Evolutionary conservation across 2,329 filamentous ascomycete genomes (phyloP), one percentile per base, ranked within the genome.

Genomic region (Dactylellina parvicollis): DNA sequence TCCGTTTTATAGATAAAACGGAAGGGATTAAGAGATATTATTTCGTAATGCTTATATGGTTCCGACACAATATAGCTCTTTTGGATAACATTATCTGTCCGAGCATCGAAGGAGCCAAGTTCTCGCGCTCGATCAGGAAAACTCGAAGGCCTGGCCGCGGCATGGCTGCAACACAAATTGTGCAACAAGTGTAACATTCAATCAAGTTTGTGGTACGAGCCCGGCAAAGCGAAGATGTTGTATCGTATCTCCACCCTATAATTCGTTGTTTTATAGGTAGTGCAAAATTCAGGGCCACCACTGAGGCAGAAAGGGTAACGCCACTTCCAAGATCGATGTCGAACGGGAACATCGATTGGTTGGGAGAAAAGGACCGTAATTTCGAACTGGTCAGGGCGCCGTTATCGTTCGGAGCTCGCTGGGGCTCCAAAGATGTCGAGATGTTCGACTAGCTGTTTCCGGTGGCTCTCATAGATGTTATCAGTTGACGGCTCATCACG

Each of bases 161-260:
- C 14, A 26, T 59, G 64, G 34, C n/a, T 34, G 18, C 62, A 71
- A 71, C 56, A 46, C 66, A 71, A 34, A 71, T 62, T 71, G 66
- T 62, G 47, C 64, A 69, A 69, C 64, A 69, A 46, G 24, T 28
- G 2, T 32, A 56, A 47, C 8, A 47, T 52, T 7, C 36, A 34
- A 44, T 20, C 16, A 24, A 49, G 47, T 36, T 47, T 44, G 59
- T 36, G 24, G 47, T 55, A 20, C 60, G 32, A 30, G 42, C n/a
- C 47, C 30, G 20, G 18, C 38, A 38, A 34, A 46, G 18, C 42
- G n/a, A n/a, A 26, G 44, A 49, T 49, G 44, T 52, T 28, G 49
- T 40, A 52, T 55, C n/a, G n/a, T n/a, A 40, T 34, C 46, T 50
- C 59, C 50, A 57, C n/a, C 59, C 59, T 72, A 72, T 72, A 72